A percentile compares a stretch with the other conserved stretches of the same genome.
Evolutionary conservation across 345 rosid species (phyloP).

Genomic region (Pistacia vera): DNA sequence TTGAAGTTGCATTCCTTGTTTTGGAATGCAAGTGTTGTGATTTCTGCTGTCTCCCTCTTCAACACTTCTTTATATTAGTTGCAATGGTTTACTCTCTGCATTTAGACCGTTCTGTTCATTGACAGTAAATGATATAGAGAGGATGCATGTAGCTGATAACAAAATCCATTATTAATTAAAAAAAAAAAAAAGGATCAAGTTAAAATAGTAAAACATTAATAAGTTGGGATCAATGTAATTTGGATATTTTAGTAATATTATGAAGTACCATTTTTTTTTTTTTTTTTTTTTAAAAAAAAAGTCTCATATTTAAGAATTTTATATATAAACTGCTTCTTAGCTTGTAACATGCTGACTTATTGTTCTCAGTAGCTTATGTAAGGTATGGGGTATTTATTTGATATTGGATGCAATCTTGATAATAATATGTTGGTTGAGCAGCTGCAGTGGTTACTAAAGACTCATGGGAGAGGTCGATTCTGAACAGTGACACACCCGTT

Average conservation of each 20-base stretch:
- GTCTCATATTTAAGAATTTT: background rate
- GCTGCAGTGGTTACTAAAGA: conserved; percentile 61
- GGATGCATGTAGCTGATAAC: too few relatives aligned
- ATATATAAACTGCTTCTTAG: background rate
- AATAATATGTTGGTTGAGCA: conserved; percentile 33
- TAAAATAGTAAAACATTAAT: background rate
- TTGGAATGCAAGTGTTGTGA: background rate
- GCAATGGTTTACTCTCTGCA: background rate
- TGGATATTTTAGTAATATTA: background rate
- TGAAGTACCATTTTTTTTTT: background rate
- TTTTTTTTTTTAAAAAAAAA: background rate
- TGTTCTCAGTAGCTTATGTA: background rate
- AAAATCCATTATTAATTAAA: too few relatives aligned
- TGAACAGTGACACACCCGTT: conserved; percentile 69
- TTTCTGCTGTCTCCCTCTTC: background rate
- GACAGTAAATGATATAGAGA: too few relatives aligned
- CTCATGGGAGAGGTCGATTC: conserved; percentile 64
- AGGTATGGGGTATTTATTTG: background rate
- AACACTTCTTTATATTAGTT: background rate
- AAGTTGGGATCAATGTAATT: background rate
- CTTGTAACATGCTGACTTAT: background rate
- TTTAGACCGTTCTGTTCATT: background rate
- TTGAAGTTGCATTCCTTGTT: background rate
- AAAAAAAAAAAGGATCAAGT: too few relatives aligned
- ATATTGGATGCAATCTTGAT: conserved; percentile 13